A percentile compares a stretch with the other conserved stretches of the same genome.
These are phyloP conservation scores for Cladosporium sp. DNA, from an alignment of 2,329 filamentous ascomycete genomes.

Conservation along the genomic window DNA sequence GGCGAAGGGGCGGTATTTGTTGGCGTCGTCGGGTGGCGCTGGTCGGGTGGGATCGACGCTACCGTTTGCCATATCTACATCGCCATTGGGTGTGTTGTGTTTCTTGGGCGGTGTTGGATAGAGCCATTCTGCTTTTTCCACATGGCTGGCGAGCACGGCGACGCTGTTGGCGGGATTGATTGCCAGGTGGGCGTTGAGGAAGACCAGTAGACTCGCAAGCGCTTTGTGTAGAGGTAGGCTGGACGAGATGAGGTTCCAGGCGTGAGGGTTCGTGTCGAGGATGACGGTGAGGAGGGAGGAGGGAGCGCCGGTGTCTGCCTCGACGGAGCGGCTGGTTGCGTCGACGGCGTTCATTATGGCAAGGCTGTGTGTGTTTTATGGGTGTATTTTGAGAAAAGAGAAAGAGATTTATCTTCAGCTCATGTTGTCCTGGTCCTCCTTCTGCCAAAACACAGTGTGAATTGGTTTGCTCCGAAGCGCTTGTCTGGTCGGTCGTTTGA, in stretches of 20 bases:
- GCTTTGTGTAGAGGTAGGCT: slow-evolving; percentile 77
- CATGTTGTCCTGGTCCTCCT: no score
- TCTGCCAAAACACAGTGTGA: no score
- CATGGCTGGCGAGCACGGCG: slow-evolving; percentile 85
- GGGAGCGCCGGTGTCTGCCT: slow-evolving; percentile 36
- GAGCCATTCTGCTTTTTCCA: slow-evolving; percentile 80
- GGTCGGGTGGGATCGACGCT: slow-evolving; percentile 26
- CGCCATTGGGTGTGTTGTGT: slow-evolving; percentile 20
- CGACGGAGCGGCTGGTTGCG: slow-evolving; percentile 46
- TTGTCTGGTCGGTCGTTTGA: neutral
- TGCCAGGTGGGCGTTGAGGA: slow-evolving; percentile 93
- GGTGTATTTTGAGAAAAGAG: no score
- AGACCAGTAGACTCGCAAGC: slow-evolving; percentile 86
- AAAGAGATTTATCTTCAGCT: no score
- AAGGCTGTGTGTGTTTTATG: no score
- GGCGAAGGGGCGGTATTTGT: slow-evolving; percentile 92
- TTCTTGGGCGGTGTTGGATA: slow-evolving; percentile 59
- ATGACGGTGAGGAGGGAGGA: slow-evolving; percentile 87
- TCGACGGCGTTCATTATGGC: slow-evolving; percentile 61
- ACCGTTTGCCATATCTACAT: slow-evolving; percentile 27
- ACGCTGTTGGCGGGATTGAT: slow-evolving; percentile 93
- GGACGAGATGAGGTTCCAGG: slow-evolving; percentile 75
- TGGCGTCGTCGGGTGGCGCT: slow-evolving; percentile 51
- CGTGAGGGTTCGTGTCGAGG: slow-evolving; percentile 93
- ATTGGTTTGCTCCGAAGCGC: neutral